These are phyloP conservation scores for Cordyceps pruinosa DNA, from an alignment of 2,329 filamentous ascomycete genomes.

Conservation along the genomic window DNA sequence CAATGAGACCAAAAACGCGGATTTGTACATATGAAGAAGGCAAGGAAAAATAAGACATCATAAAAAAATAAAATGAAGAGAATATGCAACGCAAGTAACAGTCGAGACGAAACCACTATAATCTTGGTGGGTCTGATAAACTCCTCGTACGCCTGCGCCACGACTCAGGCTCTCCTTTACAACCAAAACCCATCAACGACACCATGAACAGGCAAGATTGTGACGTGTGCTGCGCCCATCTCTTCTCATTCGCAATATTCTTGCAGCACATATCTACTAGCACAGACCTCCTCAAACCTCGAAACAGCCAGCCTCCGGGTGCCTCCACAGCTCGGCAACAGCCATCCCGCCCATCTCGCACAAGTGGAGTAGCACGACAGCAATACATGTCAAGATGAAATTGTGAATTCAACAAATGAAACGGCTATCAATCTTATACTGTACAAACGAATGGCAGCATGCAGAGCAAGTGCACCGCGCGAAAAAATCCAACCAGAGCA, in stretches of 20 bases:
- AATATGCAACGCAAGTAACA: too few relatives aligned
- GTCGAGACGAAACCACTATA: neutral
- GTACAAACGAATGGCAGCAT: conserved; percentile 17
- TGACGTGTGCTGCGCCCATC: conserved; percentile 25
- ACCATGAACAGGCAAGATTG: conserved; percentile 22
- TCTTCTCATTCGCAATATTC: conserved; percentile 31
- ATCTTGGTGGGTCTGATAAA: neutral
- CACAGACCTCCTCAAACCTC: conserved; percentile 20
- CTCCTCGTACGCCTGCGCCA: neutral
- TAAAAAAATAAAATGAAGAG: neutral
- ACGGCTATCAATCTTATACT: conserved; percentile 6
- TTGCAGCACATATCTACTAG: conserved; percentile 27
- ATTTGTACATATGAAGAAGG: neutral
- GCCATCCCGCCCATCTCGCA: neutral
- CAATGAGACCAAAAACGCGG: too few relatives aligned
- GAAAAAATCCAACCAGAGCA: neutral
- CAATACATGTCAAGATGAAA: neutral
- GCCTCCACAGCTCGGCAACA: neutral
- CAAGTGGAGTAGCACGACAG: neutral
- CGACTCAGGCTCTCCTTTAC: neutral
- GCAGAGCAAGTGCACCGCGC: neutral
- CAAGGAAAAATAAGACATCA: neutral
- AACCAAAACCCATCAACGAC: conserved; percentile 11
- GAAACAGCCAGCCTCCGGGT: neutral
- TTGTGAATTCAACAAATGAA: neutral